Evolutionary conservation across 2,329 filamentous ascomycete genomes (phyloP).

Genomic region (Claviceps lovelessii): DNA sequence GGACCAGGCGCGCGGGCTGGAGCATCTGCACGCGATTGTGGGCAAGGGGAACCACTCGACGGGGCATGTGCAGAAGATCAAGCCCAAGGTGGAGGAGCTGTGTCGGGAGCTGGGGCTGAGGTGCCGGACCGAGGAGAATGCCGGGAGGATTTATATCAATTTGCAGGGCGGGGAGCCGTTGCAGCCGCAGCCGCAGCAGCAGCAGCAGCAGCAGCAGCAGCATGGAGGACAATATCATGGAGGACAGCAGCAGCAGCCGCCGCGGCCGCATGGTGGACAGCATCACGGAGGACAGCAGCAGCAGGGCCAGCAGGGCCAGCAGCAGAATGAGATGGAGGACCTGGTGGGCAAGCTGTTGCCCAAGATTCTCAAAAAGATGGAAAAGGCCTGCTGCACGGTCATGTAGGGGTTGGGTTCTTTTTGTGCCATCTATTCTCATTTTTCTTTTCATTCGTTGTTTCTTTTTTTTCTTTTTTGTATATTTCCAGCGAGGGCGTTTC

Average conservation of each 20-base stretch:
- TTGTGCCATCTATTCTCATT: not conserved
- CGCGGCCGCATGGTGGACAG: conserved; percentile 11
- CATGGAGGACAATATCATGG: conserved; percentile 10
- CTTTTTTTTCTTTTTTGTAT: not conserved
- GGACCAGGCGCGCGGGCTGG: conserved; percentile 58
- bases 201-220: conserved; percentile 18
- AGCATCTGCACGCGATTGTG: conserved; percentile 85
- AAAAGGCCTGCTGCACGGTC: conserved; percentile 57
- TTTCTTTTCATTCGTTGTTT: not conserved
- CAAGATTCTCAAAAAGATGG: conserved; percentile 47
- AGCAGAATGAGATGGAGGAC: conserved; percentile 42
- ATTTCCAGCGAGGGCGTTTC: not conserved
- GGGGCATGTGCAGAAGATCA: conserved; percentile 80
- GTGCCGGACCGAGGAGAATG: conserved; percentile 77
- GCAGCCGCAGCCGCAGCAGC: conserved; percentile 19
- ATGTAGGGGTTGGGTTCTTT: conserved; percentile 41
- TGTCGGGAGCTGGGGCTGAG: conserved; percentile 71
- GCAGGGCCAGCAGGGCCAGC: conserved; percentile 27
- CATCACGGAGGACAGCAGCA: conserved; percentile 21
- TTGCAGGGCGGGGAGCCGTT: conserved; percentile 57
- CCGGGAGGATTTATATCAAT: conserved; percentile 78
- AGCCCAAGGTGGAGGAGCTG: conserved; percentile 81
- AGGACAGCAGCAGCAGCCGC: conserved; percentile 19
- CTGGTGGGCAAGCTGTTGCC: conserved; percentile 46
- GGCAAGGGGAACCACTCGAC: conserved; percentile 84